Base-by-base conservation (phyloP, 2,329 filamentous ascomycete genomes). In the Magnaporthiopsis incrustans region DNA sequence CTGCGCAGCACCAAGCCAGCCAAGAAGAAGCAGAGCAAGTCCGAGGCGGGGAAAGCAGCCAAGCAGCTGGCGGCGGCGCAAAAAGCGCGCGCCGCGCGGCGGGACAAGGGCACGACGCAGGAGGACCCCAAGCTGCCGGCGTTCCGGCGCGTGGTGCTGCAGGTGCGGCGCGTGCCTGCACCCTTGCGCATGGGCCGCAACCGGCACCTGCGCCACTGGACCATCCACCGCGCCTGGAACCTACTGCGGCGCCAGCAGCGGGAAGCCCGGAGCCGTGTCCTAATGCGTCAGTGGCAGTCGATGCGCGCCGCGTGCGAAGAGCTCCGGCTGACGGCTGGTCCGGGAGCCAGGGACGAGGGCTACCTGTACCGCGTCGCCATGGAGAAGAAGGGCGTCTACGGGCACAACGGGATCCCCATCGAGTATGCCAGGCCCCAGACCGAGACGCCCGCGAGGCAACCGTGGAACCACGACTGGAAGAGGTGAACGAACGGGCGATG, bases 381-480 rank as follows among this genome's bases (percentile, higher is more conserved):
- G 89, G 87, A 90, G 77, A 98, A 97, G 86, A 90, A 89, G 77
- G 91, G 90, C 8, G 81, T 96, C 25, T 97, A 89, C 79, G 81
- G 83, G 53, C 80, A 82, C 61, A 82, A 87, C 62, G 86, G 87
- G 65, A 83, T 97, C 65, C 95, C 95, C 18, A 93, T 98, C 71
- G 95, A 99, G 82, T 97, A 97, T 81, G 90, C 90, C 33, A 81
- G 90, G 68, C 81, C 85, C 67, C 90, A 97, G 83, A 94, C 90
- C 38, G 94, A 98, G 73, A 91, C 85, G 61, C 94, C 94, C 8
- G 80, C 82, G 0, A 83, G 82, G 72, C 85, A 89, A 69, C 86
- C 91, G n/a, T 99, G 94, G 92, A 95, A 98, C 78, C 88, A 96
- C 77, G 89, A 81, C 15, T 99, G 95, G 95, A 96, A 87, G 80